Evolutionary conservation across 192 early-diverging fungal genomes (phyloP).

Genomic region (Chytriomyces confervae): DNA sequence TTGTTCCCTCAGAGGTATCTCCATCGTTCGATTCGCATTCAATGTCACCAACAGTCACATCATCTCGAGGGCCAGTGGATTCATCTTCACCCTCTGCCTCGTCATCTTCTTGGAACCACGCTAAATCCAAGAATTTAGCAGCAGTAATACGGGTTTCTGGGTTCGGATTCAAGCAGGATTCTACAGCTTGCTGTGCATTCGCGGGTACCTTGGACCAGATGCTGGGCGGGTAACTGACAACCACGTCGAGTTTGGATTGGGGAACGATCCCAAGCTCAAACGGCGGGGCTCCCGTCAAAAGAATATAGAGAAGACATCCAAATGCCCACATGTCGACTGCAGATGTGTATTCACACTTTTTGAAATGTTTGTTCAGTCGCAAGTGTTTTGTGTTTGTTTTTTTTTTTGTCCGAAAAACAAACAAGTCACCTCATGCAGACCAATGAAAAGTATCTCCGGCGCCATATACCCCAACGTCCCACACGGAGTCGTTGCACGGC

Average conservation of each 20-base stretch:
- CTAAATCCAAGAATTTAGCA: conserved; percentile 41
- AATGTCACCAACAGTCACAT: neutral
- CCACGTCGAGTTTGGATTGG: conserved; percentile 80
- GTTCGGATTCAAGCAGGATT: conserved; percentile 51
- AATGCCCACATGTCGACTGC: conserved; percentile 60
- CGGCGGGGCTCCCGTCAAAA: conserved; percentile 57
- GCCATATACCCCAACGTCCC: conserved; percentile 92
- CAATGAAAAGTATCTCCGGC: conserved; percentile 77
- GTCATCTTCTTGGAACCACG: conserved; percentile 37
- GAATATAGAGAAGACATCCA: conserved; percentile 63
- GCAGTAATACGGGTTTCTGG: conserved; percentile 41
- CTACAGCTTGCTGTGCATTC: conserved; percentile 57
- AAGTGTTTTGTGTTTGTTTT: no score
- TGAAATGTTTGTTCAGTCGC: no score
- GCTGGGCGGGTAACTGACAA: conserved; percentile 79
- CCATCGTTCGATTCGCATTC: neutral
- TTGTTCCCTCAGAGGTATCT: neutral
- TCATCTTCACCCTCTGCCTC: neutral
- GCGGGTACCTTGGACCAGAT: conserved; percentile 92
- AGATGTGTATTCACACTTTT: conserved; percentile 22
- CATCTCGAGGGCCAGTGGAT: neutral
- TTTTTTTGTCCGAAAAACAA: no score
- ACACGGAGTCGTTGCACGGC: conserved; percentile 80
- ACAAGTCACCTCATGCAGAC: conserved; percentile 39
- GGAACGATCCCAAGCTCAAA: conserved; percentile 52